These are phyloP conservation scores for Elsinoe australis DNA, from an alignment of 2,329 filamentous ascomycete species.

Conservation along the genomic window DNA sequence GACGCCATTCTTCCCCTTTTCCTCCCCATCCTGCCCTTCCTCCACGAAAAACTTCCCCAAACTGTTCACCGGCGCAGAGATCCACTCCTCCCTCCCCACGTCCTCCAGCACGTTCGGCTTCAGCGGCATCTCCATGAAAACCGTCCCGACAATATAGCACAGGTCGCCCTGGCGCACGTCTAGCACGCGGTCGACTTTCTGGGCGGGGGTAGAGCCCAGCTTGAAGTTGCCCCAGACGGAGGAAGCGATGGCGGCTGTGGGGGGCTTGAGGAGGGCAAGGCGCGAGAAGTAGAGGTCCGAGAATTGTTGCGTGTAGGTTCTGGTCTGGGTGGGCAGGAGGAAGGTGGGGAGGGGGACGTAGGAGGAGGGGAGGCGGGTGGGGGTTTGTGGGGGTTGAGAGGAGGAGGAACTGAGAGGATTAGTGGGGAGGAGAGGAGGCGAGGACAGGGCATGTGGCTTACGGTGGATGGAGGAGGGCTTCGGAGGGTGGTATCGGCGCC, in stretches of 20 bases:
- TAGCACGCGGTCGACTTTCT: conserved; percentile 75
- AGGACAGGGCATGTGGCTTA: conserved; percentile 1
- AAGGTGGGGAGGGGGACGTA: conserved; percentile 76
- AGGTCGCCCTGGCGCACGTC: conserved; percentile 93
- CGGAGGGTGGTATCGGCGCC: conserved; percentile 8
- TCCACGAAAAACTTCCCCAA: conserved; percentile 55
- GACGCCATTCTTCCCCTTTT: conserved; percentile 54
- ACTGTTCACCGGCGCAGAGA: conserved; percentile 68
- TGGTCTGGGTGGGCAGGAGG: conserved; percentile 55
- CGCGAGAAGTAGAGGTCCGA: conserved; percentile 96
- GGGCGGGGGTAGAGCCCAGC: conserved; percentile 45
- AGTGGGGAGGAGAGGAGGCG: background rate
- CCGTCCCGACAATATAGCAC: conserved; percentile 89
- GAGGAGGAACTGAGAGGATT: background rate
- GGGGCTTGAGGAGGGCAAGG: conserved; percentile 76
- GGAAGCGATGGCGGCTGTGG: conserved; percentile 64
- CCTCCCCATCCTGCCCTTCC: conserved; percentile 13
- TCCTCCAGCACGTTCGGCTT: conserved; percentile 97
- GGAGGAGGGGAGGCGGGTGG: conserved; percentile 49
- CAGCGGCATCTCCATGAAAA: conserved; percentile 94
- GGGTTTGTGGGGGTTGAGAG: no score
- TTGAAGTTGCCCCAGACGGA: conserved; percentile 70
- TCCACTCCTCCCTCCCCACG: conserved; percentile 70
- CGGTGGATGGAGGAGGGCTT: conserved; percentile 20
- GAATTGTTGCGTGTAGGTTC: conserved; percentile 88